These are phyloP conservation scores for Dinochytrium kinnereticum DNA, from an alignment of 371 early-diverging fungal genomes.

Conservation along the genomic window DNA sequence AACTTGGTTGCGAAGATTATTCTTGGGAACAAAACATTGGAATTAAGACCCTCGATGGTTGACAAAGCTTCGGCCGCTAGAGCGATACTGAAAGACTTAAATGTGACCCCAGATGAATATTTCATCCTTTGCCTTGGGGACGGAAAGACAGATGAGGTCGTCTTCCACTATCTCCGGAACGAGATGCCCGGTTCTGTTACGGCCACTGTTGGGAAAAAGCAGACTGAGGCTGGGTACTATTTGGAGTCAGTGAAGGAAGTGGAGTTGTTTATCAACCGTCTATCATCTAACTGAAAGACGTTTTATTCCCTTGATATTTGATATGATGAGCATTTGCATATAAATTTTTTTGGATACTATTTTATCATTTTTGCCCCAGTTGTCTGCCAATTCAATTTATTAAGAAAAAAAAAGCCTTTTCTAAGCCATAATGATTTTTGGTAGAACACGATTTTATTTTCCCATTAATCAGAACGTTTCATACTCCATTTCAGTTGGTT, in stretches of 20 bases:
- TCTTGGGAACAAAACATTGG: constrained; percentile 91
- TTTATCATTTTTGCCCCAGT: too few relatives aligned
- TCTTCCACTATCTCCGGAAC: constrained; percentile 69
- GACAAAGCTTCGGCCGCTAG: constrained; percentile 89
- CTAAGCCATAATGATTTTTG: too few relatives aligned
- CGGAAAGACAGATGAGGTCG: constrained; percentile 92
- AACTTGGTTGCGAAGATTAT: constrained; percentile 62
- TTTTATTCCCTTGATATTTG: too few relatives aligned
- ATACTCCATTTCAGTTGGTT: too few relatives aligned
- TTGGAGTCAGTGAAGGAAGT: constrained; percentile 67
- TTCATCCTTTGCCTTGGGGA: constrained; percentile 91
- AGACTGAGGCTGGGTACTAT: constrained; percentile 89
- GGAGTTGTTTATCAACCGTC: not conserved
- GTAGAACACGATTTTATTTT: too few relatives aligned
- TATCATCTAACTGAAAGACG: too few relatives aligned
- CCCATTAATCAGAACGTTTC: too few relatives aligned
- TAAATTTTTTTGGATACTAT: too few relatives aligned
- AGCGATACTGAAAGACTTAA: constrained; percentile 81
- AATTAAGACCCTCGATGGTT: constrained; percentile 90
- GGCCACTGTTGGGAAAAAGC: constrained; percentile 94
- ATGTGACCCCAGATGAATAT: constrained; percentile 56
- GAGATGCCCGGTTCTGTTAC: constrained; percentile 64
- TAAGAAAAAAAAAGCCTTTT: too few relatives aligned
- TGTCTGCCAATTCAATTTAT: too few relatives aligned
- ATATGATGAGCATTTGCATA: too few relatives aligned